Percentiles rank a stretch among this genome's conserved stretches.
Conservation (phyloP, 208 protist species). For the Leishmania arabica region DNA sequence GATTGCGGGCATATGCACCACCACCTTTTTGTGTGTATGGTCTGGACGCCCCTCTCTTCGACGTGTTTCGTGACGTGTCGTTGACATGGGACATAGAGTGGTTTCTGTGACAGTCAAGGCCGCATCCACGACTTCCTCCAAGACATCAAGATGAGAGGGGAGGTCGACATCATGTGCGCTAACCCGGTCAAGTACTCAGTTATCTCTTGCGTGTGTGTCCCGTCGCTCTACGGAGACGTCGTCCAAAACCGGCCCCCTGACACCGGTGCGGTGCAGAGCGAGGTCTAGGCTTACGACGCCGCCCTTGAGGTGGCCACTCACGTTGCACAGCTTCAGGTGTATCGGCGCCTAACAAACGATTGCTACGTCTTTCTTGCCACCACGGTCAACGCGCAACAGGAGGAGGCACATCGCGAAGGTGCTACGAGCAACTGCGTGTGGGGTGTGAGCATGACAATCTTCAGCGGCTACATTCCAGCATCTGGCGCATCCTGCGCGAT, state of each 20-base stretch:
- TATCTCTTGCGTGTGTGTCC: neutral
- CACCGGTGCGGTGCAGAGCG: neutral
- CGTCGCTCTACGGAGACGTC: neutral
- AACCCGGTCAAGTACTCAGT: neutral
- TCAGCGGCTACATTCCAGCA: neutral
- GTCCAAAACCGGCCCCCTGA: too few species aligned
- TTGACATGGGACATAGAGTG: neutral
- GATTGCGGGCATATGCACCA: neutral
- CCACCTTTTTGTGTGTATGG: neutral
- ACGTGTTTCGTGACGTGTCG: neutral
- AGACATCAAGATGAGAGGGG: neutral
- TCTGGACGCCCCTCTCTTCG: neutral
- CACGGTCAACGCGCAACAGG: neutral
- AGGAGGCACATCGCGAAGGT: neutral
- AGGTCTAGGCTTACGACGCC: neutral
- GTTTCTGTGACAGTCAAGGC: neutral
- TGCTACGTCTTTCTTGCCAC: neutral
- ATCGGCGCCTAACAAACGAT: neutral
- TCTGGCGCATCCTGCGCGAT: neutral
- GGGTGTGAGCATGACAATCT: too few species aligned
- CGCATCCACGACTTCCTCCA: neutral
- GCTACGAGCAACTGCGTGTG: neutral
- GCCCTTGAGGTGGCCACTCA: neutral
- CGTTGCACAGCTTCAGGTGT: neutral
- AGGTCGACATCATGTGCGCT: neutral